Conservation (phyloP, 495 filamentous ascomycete species). For the Penicillium psychrofluorescens region DNA sequence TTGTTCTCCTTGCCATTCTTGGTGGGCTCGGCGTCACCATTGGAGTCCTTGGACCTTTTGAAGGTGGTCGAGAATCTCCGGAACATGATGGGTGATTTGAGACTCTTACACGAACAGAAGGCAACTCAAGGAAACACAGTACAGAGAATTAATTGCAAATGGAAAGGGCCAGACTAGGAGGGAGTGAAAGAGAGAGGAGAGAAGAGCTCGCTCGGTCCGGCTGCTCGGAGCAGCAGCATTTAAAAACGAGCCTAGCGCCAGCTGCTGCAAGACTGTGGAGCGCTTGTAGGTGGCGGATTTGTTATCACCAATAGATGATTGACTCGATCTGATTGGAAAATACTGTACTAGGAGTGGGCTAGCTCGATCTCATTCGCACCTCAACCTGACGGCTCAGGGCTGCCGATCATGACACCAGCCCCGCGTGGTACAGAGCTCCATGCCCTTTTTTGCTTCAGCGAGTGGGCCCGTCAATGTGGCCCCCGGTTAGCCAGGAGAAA, state of each 20-base stretch:
- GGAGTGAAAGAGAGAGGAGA: constrained; percentile 3
- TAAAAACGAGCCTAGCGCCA: constrained; percentile 24
- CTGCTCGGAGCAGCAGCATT: constrained; percentile 5
- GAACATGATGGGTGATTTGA: constrained; percentile 32
- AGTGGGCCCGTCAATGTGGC: too few species aligned
- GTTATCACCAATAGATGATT: constrained; percentile 28
- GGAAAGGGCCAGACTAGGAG: constrained; percentile 4
- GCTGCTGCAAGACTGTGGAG: constrained; percentile 26
- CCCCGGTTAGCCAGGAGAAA: constrained; percentile 2
- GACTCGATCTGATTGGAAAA: constrained; percentile 6
- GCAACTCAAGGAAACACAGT: constrained; percentile 3
- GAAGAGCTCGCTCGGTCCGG: constrained; percentile 1
- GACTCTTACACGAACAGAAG: constrained; percentile 6
- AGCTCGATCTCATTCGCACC: constrained; percentile 13
- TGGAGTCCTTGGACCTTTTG: constrained; percentile 40
- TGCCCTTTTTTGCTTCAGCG: background rate
- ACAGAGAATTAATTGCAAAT: constrained; percentile 3
- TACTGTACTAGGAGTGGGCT: background rate
- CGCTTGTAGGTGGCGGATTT: constrained; percentile 19
- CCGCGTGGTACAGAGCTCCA: constrained; percentile 18
- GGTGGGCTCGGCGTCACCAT: constrained; percentile 27
- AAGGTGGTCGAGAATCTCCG: constrained; percentile 47
- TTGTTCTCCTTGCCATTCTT: constrained; percentile 30
- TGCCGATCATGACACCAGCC: constrained; percentile 10
- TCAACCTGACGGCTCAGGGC: background rate